These are phyloP conservation scores for Neurospora sp. DNA, from an alignment of 2,329 filamentous ascomycete species.

Conservation along the genomic window DNA sequence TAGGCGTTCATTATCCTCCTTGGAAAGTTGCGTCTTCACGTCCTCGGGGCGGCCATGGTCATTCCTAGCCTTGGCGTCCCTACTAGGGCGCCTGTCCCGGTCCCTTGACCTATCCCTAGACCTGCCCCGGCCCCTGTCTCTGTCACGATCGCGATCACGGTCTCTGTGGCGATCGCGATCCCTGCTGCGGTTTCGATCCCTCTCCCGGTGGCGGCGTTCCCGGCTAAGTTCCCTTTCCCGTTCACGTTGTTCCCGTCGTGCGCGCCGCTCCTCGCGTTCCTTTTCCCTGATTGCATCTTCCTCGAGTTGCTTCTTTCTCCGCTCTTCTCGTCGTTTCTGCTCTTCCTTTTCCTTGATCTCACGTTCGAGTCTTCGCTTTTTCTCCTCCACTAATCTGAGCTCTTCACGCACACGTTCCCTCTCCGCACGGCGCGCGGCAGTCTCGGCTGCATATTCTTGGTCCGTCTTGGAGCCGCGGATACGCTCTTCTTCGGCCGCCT, in stretches of 20 bases:
- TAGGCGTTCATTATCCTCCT: slow-evolving; percentile 47
- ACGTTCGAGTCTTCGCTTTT: slow-evolving; percentile 47
- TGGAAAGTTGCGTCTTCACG: slow-evolving; percentile 43
- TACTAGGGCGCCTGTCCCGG: slow-evolving; percentile 25
- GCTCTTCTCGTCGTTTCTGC: slow-evolving; percentile 23
- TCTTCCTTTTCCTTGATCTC: slow-evolving; percentile 43
- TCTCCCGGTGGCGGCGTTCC: slow-evolving; percentile 20
- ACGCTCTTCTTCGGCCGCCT: slow-evolving; percentile 56
- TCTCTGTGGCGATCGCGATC: slow-evolving; percentile 23
- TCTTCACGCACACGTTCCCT: slow-evolving; percentile 54
- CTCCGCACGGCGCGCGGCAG: slow-evolving; percentile 47
- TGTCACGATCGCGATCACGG: slow-evolving; percentile 21
- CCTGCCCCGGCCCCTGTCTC: slow-evolving; percentile 7
- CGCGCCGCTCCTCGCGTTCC: slow-evolving; percentile 32
- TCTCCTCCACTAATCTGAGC: slow-evolving; percentile 48
- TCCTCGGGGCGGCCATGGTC: slow-evolving; percentile 32
- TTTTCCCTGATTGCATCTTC: slow-evolving; percentile 30
- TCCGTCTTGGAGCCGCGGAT: slow-evolving; percentile 61
- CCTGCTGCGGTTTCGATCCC: slow-evolving; percentile 23
- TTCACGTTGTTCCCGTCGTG: slow-evolving; percentile 27
- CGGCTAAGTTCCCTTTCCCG: slow-evolving; percentile 14
- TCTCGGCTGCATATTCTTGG: slow-evolving; percentile 61
- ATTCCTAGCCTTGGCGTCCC: slow-evolving; percentile 23
- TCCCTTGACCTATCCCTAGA: slow-evolving; percentile 21
- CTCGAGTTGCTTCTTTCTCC: slow-evolving; percentile 26